Evolutionary conservation across 495 filamentous ascomycete species (phyloP).

Genomic region (Aspergillus bridgeri): DNA sequence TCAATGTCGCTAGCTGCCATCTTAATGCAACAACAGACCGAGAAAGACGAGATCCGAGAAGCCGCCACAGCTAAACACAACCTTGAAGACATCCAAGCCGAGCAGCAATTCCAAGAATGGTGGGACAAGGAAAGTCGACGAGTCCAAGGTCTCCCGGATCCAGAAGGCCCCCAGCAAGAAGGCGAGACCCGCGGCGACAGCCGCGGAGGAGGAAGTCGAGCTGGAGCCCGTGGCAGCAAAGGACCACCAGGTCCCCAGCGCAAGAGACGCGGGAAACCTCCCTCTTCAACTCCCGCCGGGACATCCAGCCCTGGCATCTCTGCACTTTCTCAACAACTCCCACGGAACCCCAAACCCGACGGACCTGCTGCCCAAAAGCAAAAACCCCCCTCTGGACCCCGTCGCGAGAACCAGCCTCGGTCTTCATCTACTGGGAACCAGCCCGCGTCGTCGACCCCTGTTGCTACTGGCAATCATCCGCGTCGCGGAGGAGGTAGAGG

Average conservation of each 20-base stretch:
- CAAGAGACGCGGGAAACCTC: conserved; percentile 28
- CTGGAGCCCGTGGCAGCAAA: conserved; percentile 10
- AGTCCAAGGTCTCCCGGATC: conserved; percentile 62
- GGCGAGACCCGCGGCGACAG: conserved; percentile 11
- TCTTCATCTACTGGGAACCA: conserved; percentile 5
- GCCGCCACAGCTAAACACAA: conserved; percentile 77
- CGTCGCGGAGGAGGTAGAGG: conserved; percentile 18
- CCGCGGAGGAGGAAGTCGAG: conserved; percentile 27
- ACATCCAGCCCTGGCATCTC: neutral
- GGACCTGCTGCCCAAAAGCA: neutral
- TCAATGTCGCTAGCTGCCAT: conserved; percentile 84
- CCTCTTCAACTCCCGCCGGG: neutral
- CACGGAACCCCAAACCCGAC: conserved; percentile 6
- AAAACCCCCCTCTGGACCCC: conserved; percentile 2
- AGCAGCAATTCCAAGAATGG: conserved; percentile 97
- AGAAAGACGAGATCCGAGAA: conserved; percentile 78
- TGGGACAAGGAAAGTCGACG: conserved; percentile 89
- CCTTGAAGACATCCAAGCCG: conserved; percentile 88
- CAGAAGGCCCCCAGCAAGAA: conserved; percentile 20
- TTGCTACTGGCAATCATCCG: neutral
- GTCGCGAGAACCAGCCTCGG: conserved; percentile 11
- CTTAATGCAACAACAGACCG: conserved; percentile 76
- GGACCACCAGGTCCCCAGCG: conserved; percentile 15
- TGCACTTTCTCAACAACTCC: conserved; percentile 3
- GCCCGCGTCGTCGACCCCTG: neutral